A percentile compares a stretch with the other conserved stretches of the same genome.
Evolutionary conservation across 805 yeast genomes (phyloP).

Genomic region (Yamadazyma philogaea): DNA sequence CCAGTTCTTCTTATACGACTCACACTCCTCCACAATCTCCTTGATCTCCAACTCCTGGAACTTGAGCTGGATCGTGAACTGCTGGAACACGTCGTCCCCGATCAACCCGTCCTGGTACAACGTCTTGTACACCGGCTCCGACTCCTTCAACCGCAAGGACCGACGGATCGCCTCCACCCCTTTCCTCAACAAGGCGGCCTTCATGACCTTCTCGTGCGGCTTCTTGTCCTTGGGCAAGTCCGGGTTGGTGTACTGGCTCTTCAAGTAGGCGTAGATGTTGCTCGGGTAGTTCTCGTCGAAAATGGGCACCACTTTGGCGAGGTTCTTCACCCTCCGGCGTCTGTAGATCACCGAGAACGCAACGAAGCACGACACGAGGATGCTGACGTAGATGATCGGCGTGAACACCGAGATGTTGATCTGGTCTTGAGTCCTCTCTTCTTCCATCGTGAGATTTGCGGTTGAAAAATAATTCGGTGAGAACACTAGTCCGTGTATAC

Average conservation of each 20-base stretch:
- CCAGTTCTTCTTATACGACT: conserved; percentile 75
- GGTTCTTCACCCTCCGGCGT: conserved; percentile 48
- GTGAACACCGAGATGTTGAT: conserved; percentile 47
- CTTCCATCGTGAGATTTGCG: conserved; percentile 12
- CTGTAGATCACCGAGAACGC: conserved; percentile 71
- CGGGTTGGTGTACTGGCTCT: conserved; percentile 43
- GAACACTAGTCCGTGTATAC: no score
- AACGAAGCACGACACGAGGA: conserved; percentile 62
- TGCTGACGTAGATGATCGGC: conserved; percentile 72
- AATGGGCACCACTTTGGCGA: conserved; percentile 65
- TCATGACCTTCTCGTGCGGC: conserved; percentile 75
- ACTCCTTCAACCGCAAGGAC: conserved; percentile 76
- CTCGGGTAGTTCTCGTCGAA: conserved; percentile 67
- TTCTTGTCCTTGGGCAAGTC: conserved; percentile 36
- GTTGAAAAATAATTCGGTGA: conserved; percentile 1
- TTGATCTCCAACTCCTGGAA: conserved; percentile 78
- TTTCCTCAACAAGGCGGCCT: conserved; percentile 53
- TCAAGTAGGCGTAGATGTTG: conserved; percentile 60
- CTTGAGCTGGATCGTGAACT: conserved; percentile 73
- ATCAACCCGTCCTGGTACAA: conserved; percentile 85
- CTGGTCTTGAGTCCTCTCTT: conserved; percentile 19
- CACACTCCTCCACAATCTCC: conserved; percentile 74
- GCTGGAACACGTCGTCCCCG: conserved; percentile 84
- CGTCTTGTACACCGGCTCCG: conserved; percentile 62
- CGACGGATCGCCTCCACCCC: conserved; percentile 88